Percentiles rank a stretch among this genome's conserved stretches.
Evolutionary conservation across 2,329 filamentous ascomycete genomes (phyloP).

Genomic region (Fusarium sp.): DNA sequence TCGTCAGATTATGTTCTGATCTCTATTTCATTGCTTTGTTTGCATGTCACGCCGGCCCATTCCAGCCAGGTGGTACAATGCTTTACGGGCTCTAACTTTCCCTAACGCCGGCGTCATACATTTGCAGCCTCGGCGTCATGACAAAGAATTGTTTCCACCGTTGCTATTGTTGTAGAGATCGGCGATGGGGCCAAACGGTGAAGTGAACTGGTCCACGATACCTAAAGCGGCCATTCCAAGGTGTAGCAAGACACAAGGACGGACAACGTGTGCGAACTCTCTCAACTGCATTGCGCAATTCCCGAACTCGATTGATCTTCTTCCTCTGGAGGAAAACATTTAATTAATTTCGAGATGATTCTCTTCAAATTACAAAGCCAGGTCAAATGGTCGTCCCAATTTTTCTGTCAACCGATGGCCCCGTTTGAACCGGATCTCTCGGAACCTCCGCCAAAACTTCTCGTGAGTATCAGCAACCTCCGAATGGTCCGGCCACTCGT

Average conservation of each 20-base stretch:
- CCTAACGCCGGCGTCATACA: not conserved
- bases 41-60: not conserved
- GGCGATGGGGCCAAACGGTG: not conserved
- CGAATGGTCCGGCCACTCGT: not conserved
- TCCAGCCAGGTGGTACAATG: not conserved
- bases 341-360: not conserved
- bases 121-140: not conserved
- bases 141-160: not conserved
- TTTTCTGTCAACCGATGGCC: not conserved
- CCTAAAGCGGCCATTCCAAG: not conserved
- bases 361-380: not conserved
- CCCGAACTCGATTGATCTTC: not conserved
- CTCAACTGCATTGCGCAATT: not conserved
- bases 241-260: not conserved
- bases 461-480: not conserved
- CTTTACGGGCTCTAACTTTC: not conserved
- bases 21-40: not conserved
- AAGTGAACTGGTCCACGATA: not conserved
- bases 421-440: slow-evolving; percentile 5
- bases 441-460: slow-evolving; percentile 1
- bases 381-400: not conserved
- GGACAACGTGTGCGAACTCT: not conserved
- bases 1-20: not conserved
- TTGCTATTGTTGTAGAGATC: not conserved
- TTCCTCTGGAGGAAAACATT: fast-evolving